phyloP scores from a whole-genome alignment of 495 filamentous ascomycete genomes.

The Lindgomyces ingoldianus region DNA sequence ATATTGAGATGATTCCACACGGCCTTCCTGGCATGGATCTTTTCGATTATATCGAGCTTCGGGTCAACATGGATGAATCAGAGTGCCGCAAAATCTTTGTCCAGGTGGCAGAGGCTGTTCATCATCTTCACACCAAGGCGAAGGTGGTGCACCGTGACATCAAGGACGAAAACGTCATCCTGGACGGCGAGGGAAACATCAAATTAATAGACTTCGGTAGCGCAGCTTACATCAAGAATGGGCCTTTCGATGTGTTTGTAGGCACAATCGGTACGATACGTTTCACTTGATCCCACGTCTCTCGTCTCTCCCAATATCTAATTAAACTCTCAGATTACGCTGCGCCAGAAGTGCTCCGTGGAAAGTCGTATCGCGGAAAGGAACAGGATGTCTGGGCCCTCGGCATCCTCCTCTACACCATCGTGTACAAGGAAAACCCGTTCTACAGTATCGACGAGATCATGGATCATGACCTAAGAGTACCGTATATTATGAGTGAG shows the following conservation, averaged over 20 bases:
- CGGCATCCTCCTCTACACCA: conserved; percentile 97
- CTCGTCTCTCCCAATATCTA: neutral
- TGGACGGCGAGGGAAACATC: conserved; percentile 93
- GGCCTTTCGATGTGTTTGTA: conserved; percentile 98
- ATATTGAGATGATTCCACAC: conserved; percentile 98
- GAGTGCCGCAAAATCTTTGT: conserved; percentile 94
- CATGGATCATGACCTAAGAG: conserved; percentile 90
- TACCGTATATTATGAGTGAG: conserved; percentile 89
- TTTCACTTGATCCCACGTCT: neutral
- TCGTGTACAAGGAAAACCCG: conserved; percentile 98
- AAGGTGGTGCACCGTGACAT: conserved; percentile 95
- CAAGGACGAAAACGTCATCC: conserved; percentile 96
- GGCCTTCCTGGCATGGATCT: conserved; percentile 97
- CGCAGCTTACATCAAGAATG: conserved; percentile 96
- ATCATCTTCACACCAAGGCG: conserved; percentile 88
- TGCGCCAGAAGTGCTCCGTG: conserved; percentile 93
- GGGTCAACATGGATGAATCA: conserved; percentile 91
- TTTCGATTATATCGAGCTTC: conserved; percentile 97
- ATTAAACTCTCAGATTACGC: conserved; percentile 73
- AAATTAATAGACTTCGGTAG: conserved; percentile 98
- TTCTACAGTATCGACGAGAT: conserved; percentile 99
- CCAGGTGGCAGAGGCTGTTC: conserved; percentile 84
- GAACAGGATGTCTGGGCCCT: conserved; percentile 99
- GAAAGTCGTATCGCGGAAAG: conserved; percentile 88
- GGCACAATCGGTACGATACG: conserved; percentile 85